Percentiles rank a stretch among this genome's conserved stretches.
These are phyloP conservation scores for Hyphodiscus sp. DNA, from an alignment of 2,329 filamentous ascomycete species.

Conservation along the genomic window DNA sequence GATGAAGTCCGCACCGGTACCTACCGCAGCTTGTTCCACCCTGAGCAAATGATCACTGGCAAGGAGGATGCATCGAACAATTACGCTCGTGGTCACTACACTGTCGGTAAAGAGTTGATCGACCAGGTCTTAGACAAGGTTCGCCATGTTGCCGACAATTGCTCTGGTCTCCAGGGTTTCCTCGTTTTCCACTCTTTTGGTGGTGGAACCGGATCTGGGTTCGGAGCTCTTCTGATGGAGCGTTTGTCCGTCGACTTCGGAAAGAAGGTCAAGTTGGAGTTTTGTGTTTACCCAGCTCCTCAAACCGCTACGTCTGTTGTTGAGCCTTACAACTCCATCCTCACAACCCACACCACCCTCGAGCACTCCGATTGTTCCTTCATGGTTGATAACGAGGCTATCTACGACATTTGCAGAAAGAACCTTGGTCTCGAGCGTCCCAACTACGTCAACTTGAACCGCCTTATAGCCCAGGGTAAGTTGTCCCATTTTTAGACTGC, in stretches of 20 bases:
- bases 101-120: slow-evolving; percentile 98
- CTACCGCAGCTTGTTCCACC: slow-evolving; percentile 97
- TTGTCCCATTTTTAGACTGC: slow-evolving; percentile 7
- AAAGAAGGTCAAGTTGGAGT: slow-evolving; percentile 99
- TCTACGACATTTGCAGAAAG: slow-evolving; percentile 98
- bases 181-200: slow-evolving; percentile 99
- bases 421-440: slow-evolving; percentile 96
- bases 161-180: slow-evolving; percentile 96
- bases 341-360: slow-evolving; percentile 97
- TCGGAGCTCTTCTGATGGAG: slow-evolving; percentile 98
- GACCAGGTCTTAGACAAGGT: slow-evolving; percentile 98
- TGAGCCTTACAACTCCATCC: slow-evolving; percentile 99
- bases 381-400: slow-evolving; percentile 99
- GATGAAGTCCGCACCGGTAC: slow-evolving; percentile 97
- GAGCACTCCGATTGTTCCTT: slow-evolving; percentile 99
- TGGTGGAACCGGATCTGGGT: slow-evolving; percentile 97
- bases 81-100: slow-evolving; percentile 99
- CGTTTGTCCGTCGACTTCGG: slow-evolving; percentile 97
- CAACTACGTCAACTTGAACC: slow-evolving; percentile 98
- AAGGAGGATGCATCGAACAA: slow-evolving; percentile 99
- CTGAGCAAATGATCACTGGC: slow-evolving; percentile 98
- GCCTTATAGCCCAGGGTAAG: slow-evolving; percentile 90
- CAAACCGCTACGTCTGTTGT: slow-evolving; percentile 97
- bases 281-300: slow-evolving; percentile 97
- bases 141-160: slow-evolving; percentile 95